Conservation (phyloP, 352 stramenopile species). For the Pythium pyrilobum region DNA sequence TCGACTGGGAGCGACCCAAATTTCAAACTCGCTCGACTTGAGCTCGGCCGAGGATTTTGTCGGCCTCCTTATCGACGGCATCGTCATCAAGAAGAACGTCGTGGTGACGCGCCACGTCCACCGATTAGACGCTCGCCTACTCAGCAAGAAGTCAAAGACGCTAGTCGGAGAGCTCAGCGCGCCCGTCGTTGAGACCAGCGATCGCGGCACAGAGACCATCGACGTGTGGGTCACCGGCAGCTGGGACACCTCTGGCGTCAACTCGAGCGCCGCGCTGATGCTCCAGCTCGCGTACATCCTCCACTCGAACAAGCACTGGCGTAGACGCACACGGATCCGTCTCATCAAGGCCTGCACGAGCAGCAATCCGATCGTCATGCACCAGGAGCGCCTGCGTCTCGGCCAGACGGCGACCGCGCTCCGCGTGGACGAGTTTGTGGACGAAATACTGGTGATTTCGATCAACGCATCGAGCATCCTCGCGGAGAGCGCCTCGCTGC, state of each 20-base stretch:
- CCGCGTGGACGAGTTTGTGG: constrained; percentile 31
- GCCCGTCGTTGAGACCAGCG: not conserved
- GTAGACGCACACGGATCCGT: constrained; percentile 20
- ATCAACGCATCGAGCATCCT: constrained; percentile 31
- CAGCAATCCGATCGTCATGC: constrained; percentile 21
- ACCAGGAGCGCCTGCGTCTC: constrained; percentile 26
- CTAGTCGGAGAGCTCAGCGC: constrained; percentile 2
- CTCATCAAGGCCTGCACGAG: constrained; percentile 21
- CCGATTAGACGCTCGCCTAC: constrained; percentile 35
- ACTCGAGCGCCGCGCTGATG: constrained; percentile 36
- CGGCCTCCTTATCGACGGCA: constrained; percentile 37
- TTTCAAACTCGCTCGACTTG: not conserved
- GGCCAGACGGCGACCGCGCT: constrained; percentile 20
- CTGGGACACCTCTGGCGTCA: constrained; percentile 25
- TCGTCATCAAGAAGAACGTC: constrained; percentile 53
- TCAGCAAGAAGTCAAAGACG: constrained; percentile 23
- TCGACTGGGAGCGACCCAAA: not conserved
- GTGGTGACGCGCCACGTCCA: constrained; percentile 46
- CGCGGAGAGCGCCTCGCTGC: constrained; percentile 16
- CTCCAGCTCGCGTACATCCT: constrained; percentile 31
- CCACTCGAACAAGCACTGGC: constrained; percentile 25
- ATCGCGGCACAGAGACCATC: constrained; percentile 28
- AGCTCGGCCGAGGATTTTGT: constrained; percentile 29
- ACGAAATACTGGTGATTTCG: constrained; percentile 40
- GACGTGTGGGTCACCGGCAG: constrained; percentile 50